Percentiles rank a stretch among this genome's conserved stretches.
Evolutionary conservation across 108 stramenopile species (phyloP).

Genomic region (Cyclotella baltica): DNA sequence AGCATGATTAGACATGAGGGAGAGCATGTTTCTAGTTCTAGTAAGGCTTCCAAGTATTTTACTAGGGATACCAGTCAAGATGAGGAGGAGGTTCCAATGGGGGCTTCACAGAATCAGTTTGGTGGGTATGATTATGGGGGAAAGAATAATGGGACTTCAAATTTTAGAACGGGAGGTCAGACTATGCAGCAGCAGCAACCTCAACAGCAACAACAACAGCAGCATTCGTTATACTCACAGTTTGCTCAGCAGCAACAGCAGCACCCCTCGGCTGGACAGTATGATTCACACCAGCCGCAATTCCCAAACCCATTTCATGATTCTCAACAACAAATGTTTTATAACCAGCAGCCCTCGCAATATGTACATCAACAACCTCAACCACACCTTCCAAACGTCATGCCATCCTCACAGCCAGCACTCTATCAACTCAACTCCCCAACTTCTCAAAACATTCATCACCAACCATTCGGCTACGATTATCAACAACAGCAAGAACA

Average conservation of each 20-base stretch:
- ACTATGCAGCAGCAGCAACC: conserved; percentile 21
- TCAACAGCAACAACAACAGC: conserved; percentile 38
- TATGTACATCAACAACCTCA: background rate
- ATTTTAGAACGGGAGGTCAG: background rate
- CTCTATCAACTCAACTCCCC: conserved; percentile 65
- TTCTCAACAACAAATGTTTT: conserved; percentile 29
- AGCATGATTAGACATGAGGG: conserved; percentile 24
- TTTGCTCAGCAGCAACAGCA: conserved; percentile 41
- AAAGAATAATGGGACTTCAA: conserved; percentile 3
- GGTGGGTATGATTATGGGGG: conserved; percentile 11
- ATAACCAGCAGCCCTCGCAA: conserved; percentile 13
- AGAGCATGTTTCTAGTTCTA: conserved; percentile 7
- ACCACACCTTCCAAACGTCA: conserved; percentile 16
- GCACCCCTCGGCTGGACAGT: conserved; percentile 8
- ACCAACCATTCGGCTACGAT: conserved; percentile 49
- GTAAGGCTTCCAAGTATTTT: conserved; percentile 32
- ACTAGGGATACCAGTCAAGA: conserved; percentile 5
- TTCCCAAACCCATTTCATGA: background rate
- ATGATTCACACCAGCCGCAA: conserved; percentile 37
- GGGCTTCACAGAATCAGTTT: background rate
- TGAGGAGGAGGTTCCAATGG: background rate
- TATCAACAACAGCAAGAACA: conserved; percentile 59
- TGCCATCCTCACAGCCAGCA: conserved; percentile 50
- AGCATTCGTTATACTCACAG: conserved; percentile 10
- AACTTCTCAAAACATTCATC: conserved; percentile 23